Evolutionary conservation across 2,329 filamentous ascomycete species (phyloP), one percentile per base, ranked within the genome.

Genomic region (Ceratocystis cacaofunesta): DNA sequence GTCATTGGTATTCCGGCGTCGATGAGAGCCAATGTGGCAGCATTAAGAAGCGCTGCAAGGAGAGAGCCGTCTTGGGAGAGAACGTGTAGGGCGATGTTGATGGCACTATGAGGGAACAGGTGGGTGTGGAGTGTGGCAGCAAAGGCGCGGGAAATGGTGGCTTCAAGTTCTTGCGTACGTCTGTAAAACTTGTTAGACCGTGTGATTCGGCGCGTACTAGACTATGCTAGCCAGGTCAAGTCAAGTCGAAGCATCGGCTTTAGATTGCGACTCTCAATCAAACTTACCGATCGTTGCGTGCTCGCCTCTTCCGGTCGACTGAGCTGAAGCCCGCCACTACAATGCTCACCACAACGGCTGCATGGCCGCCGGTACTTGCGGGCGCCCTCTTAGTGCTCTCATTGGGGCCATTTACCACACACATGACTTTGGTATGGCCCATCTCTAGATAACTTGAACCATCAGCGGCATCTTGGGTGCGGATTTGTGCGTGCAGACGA

Each of bases 371-470:
- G 5, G 44, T 30, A 5, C 25, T 46, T 4, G 25, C 19, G 3
- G 70, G 1, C 69, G 71, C 44, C 69, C 69, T 17, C 70, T 71
- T 61, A 15, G 63, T 64, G 46, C 55, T 71, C 73, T 99, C 94
- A 46, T 83, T 85, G 0, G 94, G 94, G 0, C 94, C 94, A 1
- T 86, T 85, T 61, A 99, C 86, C 28, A 92, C 90, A 76, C 92
- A 96, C 76, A 97, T 89, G 70, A 99, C 87, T 74, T 96, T 94
- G 25, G 94, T 99, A 77, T 97, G 95, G 71, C 94, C 94, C 87
- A 95, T 95, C 74, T 96, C 90, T 67, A 97, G 85, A 76, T 96
- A 96, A 68, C 88, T 90, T 57, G 89, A 95, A 44, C 94, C 94
- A 71, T 97, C 94, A 65, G 92, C 91, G 62, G 92, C 88, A 68